Evolutionary conservation across 257 asterid genomes (phyloP).

Genomic region (Plantago elongata): DNA sequence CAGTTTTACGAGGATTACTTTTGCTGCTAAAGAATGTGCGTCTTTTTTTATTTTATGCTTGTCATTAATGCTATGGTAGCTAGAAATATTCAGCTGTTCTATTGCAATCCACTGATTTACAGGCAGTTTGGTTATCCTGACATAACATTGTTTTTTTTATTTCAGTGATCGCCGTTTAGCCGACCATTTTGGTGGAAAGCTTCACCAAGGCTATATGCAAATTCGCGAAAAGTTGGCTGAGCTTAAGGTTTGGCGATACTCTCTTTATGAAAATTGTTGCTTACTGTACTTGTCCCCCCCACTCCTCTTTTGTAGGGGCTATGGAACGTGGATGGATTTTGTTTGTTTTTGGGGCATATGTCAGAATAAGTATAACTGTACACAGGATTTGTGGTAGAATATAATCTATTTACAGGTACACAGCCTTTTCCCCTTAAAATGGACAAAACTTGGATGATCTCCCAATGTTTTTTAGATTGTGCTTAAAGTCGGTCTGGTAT

Average conservation of each 20-base stretch:
- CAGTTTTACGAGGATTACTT: conserved; percentile 73
- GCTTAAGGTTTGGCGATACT: conserved; percentile 60
- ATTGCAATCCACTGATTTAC: conserved; percentile 3
- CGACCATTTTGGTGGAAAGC: conserved; percentile 99
- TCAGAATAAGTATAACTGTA: background rate
- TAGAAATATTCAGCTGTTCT: conserved; percentile 29
- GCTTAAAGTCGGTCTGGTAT: conserved; percentile 1
- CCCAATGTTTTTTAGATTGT: conserved; percentile 2
- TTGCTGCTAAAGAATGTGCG: conserved; percentile 78
- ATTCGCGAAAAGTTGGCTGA: conserved; percentile 95
- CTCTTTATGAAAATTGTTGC: no score
- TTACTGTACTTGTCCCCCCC: no score
- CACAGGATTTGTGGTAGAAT: background rate
- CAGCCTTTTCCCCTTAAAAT: background rate
- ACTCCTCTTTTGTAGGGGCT: no score
- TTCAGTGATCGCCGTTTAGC: conserved; percentile 99
- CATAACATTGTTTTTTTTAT: conserved; percentile 23
- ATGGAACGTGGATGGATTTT: background rate
- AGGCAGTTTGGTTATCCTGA: conserved; percentile 23
- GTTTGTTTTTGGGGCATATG: conserved; percentile 2
- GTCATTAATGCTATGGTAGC: conserved; percentile 58
- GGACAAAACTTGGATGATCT: background rate
- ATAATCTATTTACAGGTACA: no score
- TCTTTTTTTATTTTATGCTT: conserved; percentile 49
- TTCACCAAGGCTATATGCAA: conserved; percentile 93